These are phyloP conservation scores for Fusarium concolor DNA, from an alignment of 2,329 filamentous ascomycete genomes.

Conservation along the genomic window DNA sequence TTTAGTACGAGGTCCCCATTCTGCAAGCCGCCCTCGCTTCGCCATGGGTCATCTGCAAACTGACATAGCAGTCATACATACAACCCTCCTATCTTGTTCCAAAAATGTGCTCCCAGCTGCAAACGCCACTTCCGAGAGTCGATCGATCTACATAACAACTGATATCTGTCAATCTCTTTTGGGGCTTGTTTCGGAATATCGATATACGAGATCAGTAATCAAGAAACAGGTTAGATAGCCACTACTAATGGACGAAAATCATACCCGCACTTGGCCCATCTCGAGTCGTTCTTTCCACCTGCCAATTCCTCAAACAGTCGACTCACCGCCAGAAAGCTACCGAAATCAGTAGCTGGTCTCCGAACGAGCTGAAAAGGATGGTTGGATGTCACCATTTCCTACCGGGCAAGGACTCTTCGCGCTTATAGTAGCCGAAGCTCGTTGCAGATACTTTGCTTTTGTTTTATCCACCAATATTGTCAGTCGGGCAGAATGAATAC, in stretches of 20 bases:
- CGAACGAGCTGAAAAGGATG: slow-evolving; percentile 3
- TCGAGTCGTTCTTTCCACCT: background rate
- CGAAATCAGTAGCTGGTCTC: slow-evolving; percentile 3
- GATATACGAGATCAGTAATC: slow-evolving; percentile 1
- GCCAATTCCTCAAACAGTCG: background rate
- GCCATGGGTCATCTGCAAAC: slow-evolving; percentile 13
- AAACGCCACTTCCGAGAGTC: slow-evolving; percentile 10
- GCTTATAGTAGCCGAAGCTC: slow-evolving; percentile 27
- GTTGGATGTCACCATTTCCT: background rate
- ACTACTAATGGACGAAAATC: background rate
- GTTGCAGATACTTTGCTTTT: slow-evolving; percentile 27
- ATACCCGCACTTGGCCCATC: background rate
- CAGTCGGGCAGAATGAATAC: background rate
- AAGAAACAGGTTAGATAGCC: background rate
- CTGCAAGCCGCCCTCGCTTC: background rate
- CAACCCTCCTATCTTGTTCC: background rate
- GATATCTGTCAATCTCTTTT: background rate
- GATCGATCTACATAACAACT: slow-evolving; percentile 6
- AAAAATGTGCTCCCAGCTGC: background rate
- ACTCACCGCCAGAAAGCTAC: slow-evolving; percentile 34
- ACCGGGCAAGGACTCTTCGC: background rate
- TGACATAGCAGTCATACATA: background rate
- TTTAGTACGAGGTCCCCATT: background rate
- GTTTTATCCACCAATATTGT: slow-evolving; percentile 18
- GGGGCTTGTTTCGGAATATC: background rate